Evolutionary conservation across 352 stramenopile genomes (phyloP), one percentile per base, ranked within the genome.

Genomic region (Hyaloperonospora brassicae): DNA sequence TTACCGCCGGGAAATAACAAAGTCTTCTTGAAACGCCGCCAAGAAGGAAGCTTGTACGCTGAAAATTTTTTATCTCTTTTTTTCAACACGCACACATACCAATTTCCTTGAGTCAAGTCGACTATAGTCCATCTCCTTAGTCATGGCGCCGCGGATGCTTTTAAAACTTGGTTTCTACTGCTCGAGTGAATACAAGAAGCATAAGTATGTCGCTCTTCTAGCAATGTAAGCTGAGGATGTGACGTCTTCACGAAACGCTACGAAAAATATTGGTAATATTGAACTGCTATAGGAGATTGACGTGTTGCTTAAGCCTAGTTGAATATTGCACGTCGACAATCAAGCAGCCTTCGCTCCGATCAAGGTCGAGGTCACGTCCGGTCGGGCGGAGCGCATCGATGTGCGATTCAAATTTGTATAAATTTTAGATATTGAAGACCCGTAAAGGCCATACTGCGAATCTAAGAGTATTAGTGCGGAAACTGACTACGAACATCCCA

Each of bases 151-250:
- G 17, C 17, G 17, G 17, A 17, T 17, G 17, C 17, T 17, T 17
- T 17, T 17, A 17, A 17, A 17, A 17, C 17, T 17, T 17, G 17
- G 17, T 17, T 17, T 17, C 17, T 17, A 17, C 17, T 17, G 17
- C 17, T 17, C 17, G 17, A 17, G 17, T 17, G 17, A 17, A 54
- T 66, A 52, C 53, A 64, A 64, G 38, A 58, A 68, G 50, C 66
- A 70, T 44, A 47, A 11, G 11, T 47, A 14, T 34, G 38, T 55
- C 12, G 36, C 24, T 3, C 9, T 55, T 0, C 49, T 11, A 2
- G 41, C 40, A 0, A 56, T 56, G 25, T 13, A 56, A 12, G 24
- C 50, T 2, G 25, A 56, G 14, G 42, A 49, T n/a, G 50, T 44
- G 50, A 17, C 40, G 24, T 12, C 38, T 9, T 41, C 39, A 24